Evolutionary conservation across 306 rosid genomes (phyloP).

Genomic region (Potentilla sterilis): DNA sequence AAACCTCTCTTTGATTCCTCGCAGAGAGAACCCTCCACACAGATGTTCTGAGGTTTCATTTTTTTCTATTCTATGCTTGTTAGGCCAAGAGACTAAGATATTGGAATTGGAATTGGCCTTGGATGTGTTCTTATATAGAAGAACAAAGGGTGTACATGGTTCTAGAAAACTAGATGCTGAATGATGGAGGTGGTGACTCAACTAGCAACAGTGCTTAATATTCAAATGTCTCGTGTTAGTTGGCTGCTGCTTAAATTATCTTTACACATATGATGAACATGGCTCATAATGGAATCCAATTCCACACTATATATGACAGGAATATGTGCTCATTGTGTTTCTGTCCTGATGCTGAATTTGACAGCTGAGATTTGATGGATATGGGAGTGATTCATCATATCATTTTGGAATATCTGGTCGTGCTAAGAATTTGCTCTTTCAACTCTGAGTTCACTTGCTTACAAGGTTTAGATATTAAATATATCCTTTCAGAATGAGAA

Average conservation of each 20-base stretch:
- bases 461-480: slow-evolving; percentile 1
- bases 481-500: neutral
- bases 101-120: slow-evolving; percentile 5
- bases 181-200: slow-evolving; percentile 6
- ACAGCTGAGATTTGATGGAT: neutral
- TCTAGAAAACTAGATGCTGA: slow-evolving; percentile 4
- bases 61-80: neutral
- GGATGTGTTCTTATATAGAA: slow-evolving; percentile 27
- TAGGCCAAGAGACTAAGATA: slow-evolving; percentile 22
- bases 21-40: slow-evolving; percentile 23
- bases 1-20: slow-evolving; percentile 30
- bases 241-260: neutral
- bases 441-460: slow-evolving; percentile 4
- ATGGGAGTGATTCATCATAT: neutral
- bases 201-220: neutral
- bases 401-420: neutral
- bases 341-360: slow-evolving; percentile 10
- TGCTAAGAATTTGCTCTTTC: slow-evolving; percentile 3
- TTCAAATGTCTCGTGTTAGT: neutral
- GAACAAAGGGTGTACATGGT: neutral
- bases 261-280: neutral
- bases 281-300: slow-evolving; percentile 5
- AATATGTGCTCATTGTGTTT: slow-evolving; percentile 18
- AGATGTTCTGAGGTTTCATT: slow-evolving; percentile 30
- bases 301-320: neutral